Evolutionary conservation across 192 early-diverging fungal genomes (phyloP).

Genomic region (Backusella circina): DNA sequence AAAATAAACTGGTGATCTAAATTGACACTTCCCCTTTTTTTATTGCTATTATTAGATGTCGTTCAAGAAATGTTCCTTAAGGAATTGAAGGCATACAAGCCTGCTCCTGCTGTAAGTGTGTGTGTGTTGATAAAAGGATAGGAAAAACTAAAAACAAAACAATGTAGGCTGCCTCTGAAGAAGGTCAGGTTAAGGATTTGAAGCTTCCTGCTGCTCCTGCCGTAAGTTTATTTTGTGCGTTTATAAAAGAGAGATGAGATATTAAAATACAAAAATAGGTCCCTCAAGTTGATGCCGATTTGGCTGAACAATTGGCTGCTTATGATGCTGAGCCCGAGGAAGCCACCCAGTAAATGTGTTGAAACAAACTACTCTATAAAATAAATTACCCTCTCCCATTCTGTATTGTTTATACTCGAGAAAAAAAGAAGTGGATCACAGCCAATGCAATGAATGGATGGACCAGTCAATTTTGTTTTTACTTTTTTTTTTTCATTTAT

Average conservation of each 20-base stretch:
- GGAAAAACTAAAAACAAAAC: background rate
- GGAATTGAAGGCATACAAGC: slow-evolving; percentile 56
- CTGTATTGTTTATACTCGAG: background rate
- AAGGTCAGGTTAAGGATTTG: slow-evolving; percentile 25
- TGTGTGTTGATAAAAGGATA: background rate
- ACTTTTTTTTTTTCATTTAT: background rate
- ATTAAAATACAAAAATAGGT: background rate
- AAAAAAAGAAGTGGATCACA: background rate
- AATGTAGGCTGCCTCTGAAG: slow-evolving; percentile 11
- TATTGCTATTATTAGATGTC: slow-evolving; percentile 41
- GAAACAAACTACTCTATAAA: background rate
- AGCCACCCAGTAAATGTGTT: slow-evolving; percentile 12
- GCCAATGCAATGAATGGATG: background rate
- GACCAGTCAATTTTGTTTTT: background rate
- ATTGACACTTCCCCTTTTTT: background rate
- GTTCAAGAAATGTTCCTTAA: slow-evolving; percentile 47
- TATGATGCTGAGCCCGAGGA: slow-evolving; percentile 31
- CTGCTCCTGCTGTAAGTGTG: slow-evolving; percentile 38
- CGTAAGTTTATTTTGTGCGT: background rate
- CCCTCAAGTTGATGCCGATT: slow-evolving; percentile 27
- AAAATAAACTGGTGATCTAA: background rate
- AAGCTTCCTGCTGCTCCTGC: slow-evolving; percentile 31
- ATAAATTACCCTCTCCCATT: background rate
- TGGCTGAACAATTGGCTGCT: slow-evolving; percentile 28
- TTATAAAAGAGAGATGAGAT: background rate